These are phyloP conservation scores for Penicillium hordei DNA, from an alignment of 2,329 filamentous ascomycete genomes.

Conservation along the genomic window DNA sequence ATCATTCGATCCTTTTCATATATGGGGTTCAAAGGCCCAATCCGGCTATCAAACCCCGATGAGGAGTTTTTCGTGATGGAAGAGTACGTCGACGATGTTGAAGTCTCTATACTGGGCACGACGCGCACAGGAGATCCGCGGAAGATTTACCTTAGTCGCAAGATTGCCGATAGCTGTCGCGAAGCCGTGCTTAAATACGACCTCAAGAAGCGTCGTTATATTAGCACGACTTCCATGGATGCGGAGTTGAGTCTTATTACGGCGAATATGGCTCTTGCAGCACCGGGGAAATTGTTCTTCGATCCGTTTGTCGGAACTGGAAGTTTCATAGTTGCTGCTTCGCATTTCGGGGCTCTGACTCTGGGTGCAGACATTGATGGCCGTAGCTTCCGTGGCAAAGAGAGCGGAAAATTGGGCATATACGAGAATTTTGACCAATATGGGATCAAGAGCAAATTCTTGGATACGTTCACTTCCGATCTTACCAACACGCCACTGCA, in stretches of 20 bases:
- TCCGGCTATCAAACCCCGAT: conserved; percentile 72
- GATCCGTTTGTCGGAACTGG: conserved; percentile 96
- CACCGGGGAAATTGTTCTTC: conserved; percentile 81
- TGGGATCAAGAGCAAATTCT: conserved; percentile 61
- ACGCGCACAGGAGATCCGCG: conserved; percentile 53
- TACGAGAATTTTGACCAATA: conserved; percentile 84
- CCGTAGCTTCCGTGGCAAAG: conserved; percentile 72
- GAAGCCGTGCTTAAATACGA: conserved; percentile 73
- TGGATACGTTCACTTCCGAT: conserved; percentile 82
- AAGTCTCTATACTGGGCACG: conserved; percentile 37
- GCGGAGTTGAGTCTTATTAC: conserved; percentile 88
- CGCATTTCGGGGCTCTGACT: conserved; percentile 80
- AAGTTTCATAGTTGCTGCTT: conserved; percentile 85
- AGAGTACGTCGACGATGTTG: conserved; percentile 63
- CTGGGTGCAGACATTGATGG: conserved; percentile 94
- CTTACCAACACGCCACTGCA: conserved; percentile 81
- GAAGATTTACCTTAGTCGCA: conserved; percentile 69
- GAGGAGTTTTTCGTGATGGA: conserved; percentile 80
- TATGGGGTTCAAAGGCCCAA: conserved; percentile 73
- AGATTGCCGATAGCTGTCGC: conserved; percentile 65
- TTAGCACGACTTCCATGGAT: conserved; percentile 97
- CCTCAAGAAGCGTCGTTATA: conserved; percentile 89
- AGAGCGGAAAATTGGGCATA: conserved; percentile 42
- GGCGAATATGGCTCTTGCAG: conserved; percentile 83
- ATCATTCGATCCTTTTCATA: conserved; percentile 83